Percentiles rank a stretch among this genome's conserved stretches.
Evolutionary conservation across 768 basidiomycete genomes (phyloP).

Genomic region (Termitomyces sp.): DNA sequence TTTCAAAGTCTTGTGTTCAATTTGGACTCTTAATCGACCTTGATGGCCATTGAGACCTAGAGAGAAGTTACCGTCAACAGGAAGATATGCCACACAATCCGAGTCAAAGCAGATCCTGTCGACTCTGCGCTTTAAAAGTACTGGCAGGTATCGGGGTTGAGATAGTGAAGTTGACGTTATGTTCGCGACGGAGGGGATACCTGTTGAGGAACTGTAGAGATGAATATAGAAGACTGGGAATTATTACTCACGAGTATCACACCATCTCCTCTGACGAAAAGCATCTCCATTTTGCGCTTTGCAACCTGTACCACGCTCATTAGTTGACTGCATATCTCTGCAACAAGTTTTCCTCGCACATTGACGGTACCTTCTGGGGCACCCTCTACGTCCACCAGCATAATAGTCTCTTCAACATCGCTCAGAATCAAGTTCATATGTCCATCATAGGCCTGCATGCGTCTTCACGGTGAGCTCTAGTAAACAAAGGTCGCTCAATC

Average conservation of each 20-base stretch:
- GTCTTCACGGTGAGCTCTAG: slow-evolving; percentile 7
- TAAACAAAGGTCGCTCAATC: slow-evolving; percentile 12
- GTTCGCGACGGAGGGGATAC: slow-evolving; percentile 79
- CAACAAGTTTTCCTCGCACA: slow-evolving; percentile 29
- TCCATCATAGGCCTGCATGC: slow-evolving; percentile 91
- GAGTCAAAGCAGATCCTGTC: not conserved
- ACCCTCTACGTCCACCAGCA: slow-evolving; percentile 89
- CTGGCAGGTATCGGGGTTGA: slow-evolving; percentile 16
- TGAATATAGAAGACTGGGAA: not conserved
- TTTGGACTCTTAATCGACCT: not conserved
- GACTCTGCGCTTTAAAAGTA: slow-evolving; percentile 18
- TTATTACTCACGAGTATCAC: slow-evolving; percentile 78
- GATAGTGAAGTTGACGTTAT: slow-evolving; percentile 23
- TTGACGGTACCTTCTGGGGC: slow-evolving; percentile 60
- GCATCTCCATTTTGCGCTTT: slow-evolving; percentile 94
- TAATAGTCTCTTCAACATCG: slow-evolving; percentile 96
- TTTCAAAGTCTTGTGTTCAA: not conserved
- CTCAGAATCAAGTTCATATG: slow-evolving; percentile 99
- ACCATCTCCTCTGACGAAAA: slow-evolving; percentile 96
- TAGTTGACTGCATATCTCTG: not conserved
- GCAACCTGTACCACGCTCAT: slow-evolving; percentile 53
- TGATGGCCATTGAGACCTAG: not conserved
- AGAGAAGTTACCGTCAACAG: slow-evolving; percentile 1
- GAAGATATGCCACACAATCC: slow-evolving; percentile 1
- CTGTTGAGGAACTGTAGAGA: slow-evolving; percentile 29